Percentiles rank a stretch among this genome's conserved stretches.
These are phyloP conservation scores for Posidonia australis DNA, from an alignment of 106 monocot genomes.

Conservation along the genomic window DNA sequence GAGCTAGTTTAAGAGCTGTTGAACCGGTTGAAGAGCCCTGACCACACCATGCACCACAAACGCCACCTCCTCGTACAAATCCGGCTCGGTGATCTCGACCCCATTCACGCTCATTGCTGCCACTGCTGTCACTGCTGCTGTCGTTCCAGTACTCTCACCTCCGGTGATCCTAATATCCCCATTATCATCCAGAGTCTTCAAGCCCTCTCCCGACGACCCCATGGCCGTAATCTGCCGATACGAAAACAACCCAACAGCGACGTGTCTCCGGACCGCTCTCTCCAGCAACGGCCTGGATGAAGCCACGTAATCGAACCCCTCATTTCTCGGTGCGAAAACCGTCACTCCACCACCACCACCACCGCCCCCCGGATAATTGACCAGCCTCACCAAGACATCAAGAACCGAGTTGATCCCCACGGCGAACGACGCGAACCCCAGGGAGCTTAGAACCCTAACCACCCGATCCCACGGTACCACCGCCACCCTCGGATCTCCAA, in stretches of 20 bases:
- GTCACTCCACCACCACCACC: not conserved
- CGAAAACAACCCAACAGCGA: not conserved
- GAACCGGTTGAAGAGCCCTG: not conserved
- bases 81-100: not conserved
- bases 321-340: not conserved
- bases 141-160: not conserved
- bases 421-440: constrained; percentile 1
- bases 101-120: not conserved
- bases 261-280: not conserved
- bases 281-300: not conserved
- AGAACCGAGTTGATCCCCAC: not conserved
- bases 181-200: not conserved
- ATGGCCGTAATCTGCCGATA: not conserved
- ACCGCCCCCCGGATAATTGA: too few species aligned
- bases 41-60: not conserved
- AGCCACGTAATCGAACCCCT: not conserved
- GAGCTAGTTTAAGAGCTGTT: too few species aligned
- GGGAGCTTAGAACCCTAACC: not conserved
- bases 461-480: constrained; percentile 3
- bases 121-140: too few species aligned
- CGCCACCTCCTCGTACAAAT: not conserved
- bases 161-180: not conserved
- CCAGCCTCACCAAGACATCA: not conserved
- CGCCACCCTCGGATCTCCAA: too few species aligned
- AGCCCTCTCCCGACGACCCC: not conserved